Conservation (phyloP, 1,139 yeast species). For the Eremothecium sinecaudum region DNA sequence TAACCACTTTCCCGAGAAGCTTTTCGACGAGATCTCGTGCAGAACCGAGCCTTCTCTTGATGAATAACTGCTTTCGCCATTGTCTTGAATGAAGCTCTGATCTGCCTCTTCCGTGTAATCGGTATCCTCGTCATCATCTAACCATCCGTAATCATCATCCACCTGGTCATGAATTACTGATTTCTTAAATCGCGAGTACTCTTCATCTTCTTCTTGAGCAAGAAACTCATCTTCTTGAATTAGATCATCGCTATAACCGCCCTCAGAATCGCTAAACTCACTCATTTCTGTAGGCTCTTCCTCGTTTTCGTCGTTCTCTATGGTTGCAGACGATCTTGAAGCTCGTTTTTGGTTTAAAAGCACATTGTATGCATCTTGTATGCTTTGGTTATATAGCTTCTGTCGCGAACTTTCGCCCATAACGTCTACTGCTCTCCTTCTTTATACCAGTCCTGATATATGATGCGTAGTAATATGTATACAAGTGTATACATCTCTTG, state of each 20-base stretch:
- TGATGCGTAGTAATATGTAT: too few species aligned
- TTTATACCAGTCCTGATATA: too few species aligned
- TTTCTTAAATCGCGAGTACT: conserved; percentile 11
- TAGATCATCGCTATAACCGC: neutral
- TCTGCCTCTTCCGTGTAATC: conserved; percentile 13
- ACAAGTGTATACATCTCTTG: too few species aligned
- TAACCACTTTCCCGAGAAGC: neutral
- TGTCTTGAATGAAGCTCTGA: conserved; percentile 10
- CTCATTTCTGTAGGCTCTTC: conserved; percentile 5
- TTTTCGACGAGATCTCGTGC: neutral
- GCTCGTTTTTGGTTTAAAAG: conserved; percentile 5
- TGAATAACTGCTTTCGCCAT: conserved; percentile 3
- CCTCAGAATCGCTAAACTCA: conserved; percentile 7
- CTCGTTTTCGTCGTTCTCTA: conserved; percentile 9
- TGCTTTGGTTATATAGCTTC: conserved; percentile 9
- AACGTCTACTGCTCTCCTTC: too few species aligned
- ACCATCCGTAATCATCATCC: conserved; percentile 9
- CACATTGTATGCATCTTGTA: conserved; percentile 10
- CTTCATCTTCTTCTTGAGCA: conserved; percentile 6
- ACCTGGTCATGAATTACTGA: conserved; percentile 9
- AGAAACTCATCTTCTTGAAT: conserved; percentile 1
- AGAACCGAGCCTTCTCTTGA: neutral
- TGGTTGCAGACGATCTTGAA: conserved; percentile 2
- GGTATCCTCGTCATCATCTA: conserved; percentile 12
- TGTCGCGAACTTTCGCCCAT: conserved; percentile 4